Evolutionary conservation across 2,329 filamentous ascomycete genomes (phyloP), one percentile per base, ranked within the genome.

Genomic region (Penicillium corylophilum): DNA sequence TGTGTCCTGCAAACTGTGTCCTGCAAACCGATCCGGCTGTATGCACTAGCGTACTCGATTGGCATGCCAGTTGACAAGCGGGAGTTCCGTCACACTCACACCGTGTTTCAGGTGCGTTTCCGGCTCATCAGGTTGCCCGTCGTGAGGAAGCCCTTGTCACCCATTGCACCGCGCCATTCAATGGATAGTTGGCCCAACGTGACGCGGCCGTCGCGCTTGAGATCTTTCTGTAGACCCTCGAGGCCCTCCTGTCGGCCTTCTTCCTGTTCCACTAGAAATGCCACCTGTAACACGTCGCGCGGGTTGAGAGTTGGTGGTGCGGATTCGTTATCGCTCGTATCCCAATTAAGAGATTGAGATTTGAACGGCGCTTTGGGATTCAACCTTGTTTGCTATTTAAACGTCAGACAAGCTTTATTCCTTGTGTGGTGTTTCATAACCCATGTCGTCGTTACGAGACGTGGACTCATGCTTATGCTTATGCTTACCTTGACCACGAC

Each of bases 81-180:
- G 40, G 36, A 20, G 26, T 44, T 43, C 48, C 26, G 40, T 49
- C 39, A 47, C 15, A 36, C 39, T 44, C 44, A 53, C 57, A 51
- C 48, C 50, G 51, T 47, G 50, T 60, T 52, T 69, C 59, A 70
- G 44, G 57, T 55, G 50, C 71, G 68, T 62, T 71, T 74, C 59
- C 75, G 71, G 24, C 74, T 77, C 61, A 77, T 65, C 46, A 95
- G 75, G 79, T 88, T 93, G 9, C 92, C 92, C 6, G 94, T 99
- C 40, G 87, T 90, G 67, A 99, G 76, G 62, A 85, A 92, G 0
- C 94, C 94, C 63, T 84, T 82, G 72, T 93, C 94, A 0, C 94
- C 94, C 87, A 96, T 92, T 55, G 89, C 83, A 33, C 88, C 88
- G 57, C 89, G 82, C 94, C 94, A 99, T 48, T 90, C 87, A 53